These are phyloP conservation scores for Erigeron philadelphicus DNA, from an alignment of 140 eudicot genomes.

Conservation along the genomic window DNA sequence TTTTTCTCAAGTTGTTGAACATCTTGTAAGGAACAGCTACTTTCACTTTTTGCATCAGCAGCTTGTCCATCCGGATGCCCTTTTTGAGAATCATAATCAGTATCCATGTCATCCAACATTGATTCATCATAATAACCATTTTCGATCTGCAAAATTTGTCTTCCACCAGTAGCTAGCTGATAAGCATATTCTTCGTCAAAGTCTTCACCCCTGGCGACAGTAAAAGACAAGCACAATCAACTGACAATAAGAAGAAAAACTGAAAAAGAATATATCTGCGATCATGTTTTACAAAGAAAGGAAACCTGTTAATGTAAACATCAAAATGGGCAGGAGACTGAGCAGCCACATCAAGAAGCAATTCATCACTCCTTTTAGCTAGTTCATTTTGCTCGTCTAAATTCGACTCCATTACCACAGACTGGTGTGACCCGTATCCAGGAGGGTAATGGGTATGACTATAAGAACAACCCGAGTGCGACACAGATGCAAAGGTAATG, in stretches of 20 bases:
- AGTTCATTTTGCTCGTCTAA: constrained; percentile 34
- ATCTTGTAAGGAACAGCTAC: constrained; percentile 41
- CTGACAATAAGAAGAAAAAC: neutral
- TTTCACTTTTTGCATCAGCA: constrained; percentile 36
- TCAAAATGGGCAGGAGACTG: constrained; percentile 33
- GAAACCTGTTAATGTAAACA: constrained; percentile 58
- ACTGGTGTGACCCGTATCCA: constrained; percentile 45
- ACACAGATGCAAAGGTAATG: constrained; percentile 53
- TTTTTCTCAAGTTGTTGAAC: constrained; percentile 43
- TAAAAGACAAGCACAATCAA: constrained; percentile 13
- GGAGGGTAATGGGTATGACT: constrained; percentile 30
- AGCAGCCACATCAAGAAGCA: constrained; percentile 27
- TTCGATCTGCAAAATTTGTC: constrained; percentile 40
- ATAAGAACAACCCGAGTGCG: constrained; percentile 44
- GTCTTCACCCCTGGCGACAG: constrained; percentile 56
- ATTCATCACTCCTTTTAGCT: constrained; percentile 35
- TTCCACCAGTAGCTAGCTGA: constrained; percentile 37
- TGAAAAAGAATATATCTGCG: neutral
- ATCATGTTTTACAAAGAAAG: neutral
- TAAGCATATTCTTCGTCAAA: constrained; percentile 64
- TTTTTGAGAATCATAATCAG: constrained; percentile 46
- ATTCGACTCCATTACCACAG: constrained; percentile 45
- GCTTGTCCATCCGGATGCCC: constrained; percentile 53
- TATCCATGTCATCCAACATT: constrained; percentile 43
- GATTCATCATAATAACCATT: constrained; percentile 46